Evolutionary conservation across 345 rosid genomes (phyloP), one percentile per base, ranked within the genome.

Genomic region (Brassica cretica): DNA sequence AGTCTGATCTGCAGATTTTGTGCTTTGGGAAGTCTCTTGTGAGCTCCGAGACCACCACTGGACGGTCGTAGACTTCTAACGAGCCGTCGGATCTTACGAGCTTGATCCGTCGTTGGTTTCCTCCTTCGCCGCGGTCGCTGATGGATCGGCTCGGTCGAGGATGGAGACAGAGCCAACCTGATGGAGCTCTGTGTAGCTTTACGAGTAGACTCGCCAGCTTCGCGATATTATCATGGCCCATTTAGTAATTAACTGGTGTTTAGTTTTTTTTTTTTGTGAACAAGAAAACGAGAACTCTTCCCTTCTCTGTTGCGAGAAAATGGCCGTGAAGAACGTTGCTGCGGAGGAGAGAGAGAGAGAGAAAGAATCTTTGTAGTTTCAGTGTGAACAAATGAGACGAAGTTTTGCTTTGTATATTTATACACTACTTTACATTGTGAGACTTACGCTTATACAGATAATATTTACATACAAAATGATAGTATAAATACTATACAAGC

Each of bases 1-100:
- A 82, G 74, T 90, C 94, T 1, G 96, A 91, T 61, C 88, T 86
- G 78, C 96, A 93, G 15, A 93, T 84, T 77, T 87, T 74, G 84
- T 93, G 98, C 75, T 90, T 91, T 1, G 96, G 94, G 66, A 88
- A 89, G 78, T 88, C 87, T 46, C 32, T 30, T 82, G 90, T 78
- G 18, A 93, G 84, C 74, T 91, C 88, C 1, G 93, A 82, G 15
- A 82, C 98, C 0, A 64, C 56, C 44, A 91, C 37, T 3, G 94
- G 96, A 2, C 82, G 82, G 66, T 88, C 79, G 44, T 90, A 93
- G 74, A 86, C 79, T 81, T 84, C 80, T 37, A 87, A 90, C 1
- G 79, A 30, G 55, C 98, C 98, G 62, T 90, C 94, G 4, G 87
- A 84, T 46, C 84, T 88, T 27, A 93, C 84, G 63, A 93, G 84